A percentile compares a stretch with the other conserved stretches of the same genome.
phyloP scores from a whole-genome alignment of 108 stramenopile species.

The Aurantiochytrium sp. region DNA sequence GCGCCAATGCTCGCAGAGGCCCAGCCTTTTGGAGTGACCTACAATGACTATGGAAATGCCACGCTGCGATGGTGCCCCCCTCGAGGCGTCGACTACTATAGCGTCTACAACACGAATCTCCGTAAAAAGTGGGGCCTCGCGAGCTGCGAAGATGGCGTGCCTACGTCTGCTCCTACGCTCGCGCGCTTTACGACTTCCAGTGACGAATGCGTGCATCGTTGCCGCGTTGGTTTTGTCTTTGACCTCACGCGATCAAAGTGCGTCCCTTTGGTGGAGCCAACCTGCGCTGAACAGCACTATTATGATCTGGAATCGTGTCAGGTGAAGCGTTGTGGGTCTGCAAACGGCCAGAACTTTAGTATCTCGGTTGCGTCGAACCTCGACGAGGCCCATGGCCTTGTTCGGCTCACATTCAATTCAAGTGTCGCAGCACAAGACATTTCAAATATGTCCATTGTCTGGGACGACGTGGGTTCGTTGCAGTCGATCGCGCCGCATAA shows the following conservation, averaged over 20 bases:
- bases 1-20: neutral
- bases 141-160: neutral
- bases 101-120: neutral
- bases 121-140: neutral
- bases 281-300: neutral
- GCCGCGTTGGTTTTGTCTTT: neutral
- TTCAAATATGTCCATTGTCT: neutral
- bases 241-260: neutral
- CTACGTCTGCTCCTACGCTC: neutral
- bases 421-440: neutral
- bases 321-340: neutral
- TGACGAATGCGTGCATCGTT: neutral
- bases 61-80: neutral
- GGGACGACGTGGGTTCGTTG: neutral
- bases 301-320: neutral
- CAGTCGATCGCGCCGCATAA: neutral
- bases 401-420: neutral
- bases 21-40: neutral
- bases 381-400: neutral
- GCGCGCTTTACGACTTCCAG: neutral
- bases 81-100: neutral
- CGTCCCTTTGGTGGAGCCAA: neutral
- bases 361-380: neutral
- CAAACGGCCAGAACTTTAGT: neutral
- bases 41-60: neutral